These are phyloP conservation scores for Aspergillus baeticus DNA, from an alignment of 495 filamentous ascomycete species.

Conservation along the genomic window DNA sequence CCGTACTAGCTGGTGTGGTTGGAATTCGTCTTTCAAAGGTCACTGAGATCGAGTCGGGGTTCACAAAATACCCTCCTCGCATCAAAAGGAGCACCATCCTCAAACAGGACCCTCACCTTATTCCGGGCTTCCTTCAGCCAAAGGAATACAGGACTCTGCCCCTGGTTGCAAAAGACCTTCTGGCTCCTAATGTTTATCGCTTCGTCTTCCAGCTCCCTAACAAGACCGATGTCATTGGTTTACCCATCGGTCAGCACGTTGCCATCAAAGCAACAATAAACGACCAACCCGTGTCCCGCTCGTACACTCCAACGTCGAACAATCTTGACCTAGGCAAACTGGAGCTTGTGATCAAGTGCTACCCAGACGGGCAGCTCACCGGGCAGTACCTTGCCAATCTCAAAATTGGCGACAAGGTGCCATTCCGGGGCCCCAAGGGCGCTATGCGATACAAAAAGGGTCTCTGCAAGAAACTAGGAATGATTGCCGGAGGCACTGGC, in stretches of 20 bases:
- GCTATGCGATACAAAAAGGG: conserved; percentile 39
- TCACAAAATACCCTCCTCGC: conserved; percentile 40
- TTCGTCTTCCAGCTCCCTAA: conserved; percentile 50
- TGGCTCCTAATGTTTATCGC: conserved; percentile 47
- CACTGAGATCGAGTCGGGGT: conserved; percentile 35
- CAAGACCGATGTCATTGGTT: conserved; percentile 38
- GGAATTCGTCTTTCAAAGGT: too few relatives aligned
- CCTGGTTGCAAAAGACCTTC: conserved; percentile 39
- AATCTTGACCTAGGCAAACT: conserved; percentile 46
- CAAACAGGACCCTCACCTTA: conserved; percentile 32
- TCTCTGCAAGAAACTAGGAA: conserved; percentile 32
- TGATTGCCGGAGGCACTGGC: conserved; percentile 54
- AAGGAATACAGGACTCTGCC: conserved; percentile 45
- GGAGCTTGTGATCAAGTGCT: conserved; percentile 50
- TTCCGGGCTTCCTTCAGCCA: conserved; percentile 42
- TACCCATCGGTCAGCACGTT: conserved; percentile 54
- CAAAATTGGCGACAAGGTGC: not conserved
- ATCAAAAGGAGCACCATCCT: conserved; percentile 28
- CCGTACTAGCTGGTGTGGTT: too few relatives aligned
- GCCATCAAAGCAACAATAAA: conserved; percentile 47
- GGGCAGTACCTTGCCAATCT: conserved; percentile 46
- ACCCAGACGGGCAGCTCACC: conserved; percentile 47
- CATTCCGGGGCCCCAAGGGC: conserved; percentile 50
- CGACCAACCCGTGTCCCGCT: conserved; percentile 40
- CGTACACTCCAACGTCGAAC: conserved; percentile 54